These are phyloP conservation scores for Dunaliella primolecta DNA, from an alignment of 139 green algal genomes.

Conservation along the genomic window DNA sequence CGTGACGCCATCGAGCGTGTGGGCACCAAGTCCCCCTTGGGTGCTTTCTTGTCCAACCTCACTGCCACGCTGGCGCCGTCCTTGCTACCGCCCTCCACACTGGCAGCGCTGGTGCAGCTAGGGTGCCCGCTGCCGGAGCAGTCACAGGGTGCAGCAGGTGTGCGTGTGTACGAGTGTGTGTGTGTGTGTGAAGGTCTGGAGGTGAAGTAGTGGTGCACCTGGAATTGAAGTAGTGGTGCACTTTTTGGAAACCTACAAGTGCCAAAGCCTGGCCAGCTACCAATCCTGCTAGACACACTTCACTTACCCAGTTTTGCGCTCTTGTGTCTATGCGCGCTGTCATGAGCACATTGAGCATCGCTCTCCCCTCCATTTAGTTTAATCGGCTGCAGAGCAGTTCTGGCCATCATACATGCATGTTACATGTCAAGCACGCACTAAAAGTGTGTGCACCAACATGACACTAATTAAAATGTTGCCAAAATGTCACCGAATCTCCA, in stretches of 20 bases:
- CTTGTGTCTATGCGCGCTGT: not conserved
- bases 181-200: not conserved
- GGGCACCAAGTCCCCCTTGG: slow-evolving; percentile 45
- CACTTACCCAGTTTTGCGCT: no score
- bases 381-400: no score
- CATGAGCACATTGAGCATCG: not conserved
- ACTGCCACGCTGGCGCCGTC: slow-evolving; percentile 40
- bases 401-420: no score
- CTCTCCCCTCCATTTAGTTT: no score
- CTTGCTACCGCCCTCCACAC: slow-evolving; percentile 50
- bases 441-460: no score
- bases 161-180: not conserved
- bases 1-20: slow-evolving; percentile 70
- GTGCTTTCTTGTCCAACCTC: slow-evolving; percentile 50
- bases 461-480: no score
- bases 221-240: no score
- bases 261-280: no score
- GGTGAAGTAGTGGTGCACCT: not conserved
- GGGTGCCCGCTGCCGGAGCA: not conserved
- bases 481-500: no score
- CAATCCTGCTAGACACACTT: no score
- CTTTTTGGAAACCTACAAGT: no score
- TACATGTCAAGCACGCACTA: no score
- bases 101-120: slow-evolving; percentile 49
- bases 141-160: not conserved